Evolutionary conservation across 2,329 filamentous ascomycete species (phyloP), one percentile per base, ranked within the genome.

Genomic region (Talaromyces pinophilus): DNA sequence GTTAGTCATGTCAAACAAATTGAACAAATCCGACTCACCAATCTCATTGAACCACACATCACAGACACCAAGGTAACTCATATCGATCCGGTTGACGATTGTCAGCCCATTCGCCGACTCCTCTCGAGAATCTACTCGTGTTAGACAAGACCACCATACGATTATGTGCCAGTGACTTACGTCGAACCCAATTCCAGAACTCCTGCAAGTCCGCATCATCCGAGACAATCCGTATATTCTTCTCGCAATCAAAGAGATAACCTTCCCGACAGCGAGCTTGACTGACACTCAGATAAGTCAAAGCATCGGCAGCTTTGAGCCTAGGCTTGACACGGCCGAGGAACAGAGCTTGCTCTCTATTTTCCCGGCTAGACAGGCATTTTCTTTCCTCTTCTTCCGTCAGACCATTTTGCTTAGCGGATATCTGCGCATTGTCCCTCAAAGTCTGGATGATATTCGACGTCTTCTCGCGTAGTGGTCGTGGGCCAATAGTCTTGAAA

Each of bases 1-100:
- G 46, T 64, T 46, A 44, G 38, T 25, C 13, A 1, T 35, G 35
- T 50, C 10, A 38, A 28, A 52, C 50, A 1, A 5, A 22, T 28
- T 25, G 5, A n/a, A 22, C 7, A 10, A 2, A 30, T 50, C 10
- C 19, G 5, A 22, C 40, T 60, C 79, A 77, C 84, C 83, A 28
- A 88, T 74, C 54, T 84, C 83, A 70, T 85, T 84, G 59, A 81
- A 83, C 86, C 86, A 89, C 15, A 89, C 81, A 46, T 82, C 82
- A 67, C 81, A 81, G 11, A 90, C 82, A 1, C 87, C 87, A 22
- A 89, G 74, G 71, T 86, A 89, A 70, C 85, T 87, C 62, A 89
- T 74, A 71, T 89, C 87, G 17, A 88, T 75, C 1, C 80, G 80
- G 59, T 84, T 82, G 28, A 83, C 79, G 11, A 86, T 79, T 85